Percentiles rank a stretch among this genome's conserved stretches.
phyloP scores from a whole-genome alignment of 1,284 basidiomycete genomes.

The Lentinus polychrous region DNA sequence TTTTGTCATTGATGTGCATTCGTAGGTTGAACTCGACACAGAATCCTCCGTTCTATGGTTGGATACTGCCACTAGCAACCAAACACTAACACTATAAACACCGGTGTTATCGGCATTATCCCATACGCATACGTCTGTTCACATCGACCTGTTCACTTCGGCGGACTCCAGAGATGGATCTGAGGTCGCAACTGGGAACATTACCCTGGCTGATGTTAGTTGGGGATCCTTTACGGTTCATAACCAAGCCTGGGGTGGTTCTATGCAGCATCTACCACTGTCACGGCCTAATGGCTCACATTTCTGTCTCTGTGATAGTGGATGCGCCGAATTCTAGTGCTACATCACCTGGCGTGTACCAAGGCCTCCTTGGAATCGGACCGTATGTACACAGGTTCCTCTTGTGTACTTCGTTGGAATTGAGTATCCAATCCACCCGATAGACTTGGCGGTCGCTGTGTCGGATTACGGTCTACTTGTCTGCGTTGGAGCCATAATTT shows the following conservation, averaged over 20 bases:
- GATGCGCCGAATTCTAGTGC: slow-evolving; percentile 13
- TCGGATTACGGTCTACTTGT: neutral
- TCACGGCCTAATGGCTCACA: neutral
- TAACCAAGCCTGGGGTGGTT: slow-evolving; percentile 17
- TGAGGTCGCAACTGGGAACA: neutral
- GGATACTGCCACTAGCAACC: neutral
- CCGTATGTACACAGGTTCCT: slow-evolving; percentile 1
- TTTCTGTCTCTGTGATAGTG: slow-evolving; percentile 5
- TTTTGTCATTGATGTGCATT: neutral
- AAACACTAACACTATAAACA: neutral
- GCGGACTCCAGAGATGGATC: too few species aligned
- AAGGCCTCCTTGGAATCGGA: slow-evolving; percentile 1
- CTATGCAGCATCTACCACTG: neutral
- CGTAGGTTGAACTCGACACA: slow-evolving; percentile 2
- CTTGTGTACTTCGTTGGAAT: too few species aligned
- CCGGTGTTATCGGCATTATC: neutral
- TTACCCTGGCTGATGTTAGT: slow-evolving; percentile 10
- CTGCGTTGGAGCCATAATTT: neutral
- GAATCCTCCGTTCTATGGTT: slow-evolving; percentile 3
- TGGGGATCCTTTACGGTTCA: slow-evolving; percentile 17
- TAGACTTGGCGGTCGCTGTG: slow-evolving; percentile 2
- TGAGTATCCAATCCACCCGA: slow-evolving; percentile 11
- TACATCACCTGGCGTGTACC: neutral
- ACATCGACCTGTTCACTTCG: neutral
- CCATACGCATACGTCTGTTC: slow-evolving; percentile 1